phyloP scores from a whole-genome alignment of 306 rosid species.

The Inga laurina region DNA sequence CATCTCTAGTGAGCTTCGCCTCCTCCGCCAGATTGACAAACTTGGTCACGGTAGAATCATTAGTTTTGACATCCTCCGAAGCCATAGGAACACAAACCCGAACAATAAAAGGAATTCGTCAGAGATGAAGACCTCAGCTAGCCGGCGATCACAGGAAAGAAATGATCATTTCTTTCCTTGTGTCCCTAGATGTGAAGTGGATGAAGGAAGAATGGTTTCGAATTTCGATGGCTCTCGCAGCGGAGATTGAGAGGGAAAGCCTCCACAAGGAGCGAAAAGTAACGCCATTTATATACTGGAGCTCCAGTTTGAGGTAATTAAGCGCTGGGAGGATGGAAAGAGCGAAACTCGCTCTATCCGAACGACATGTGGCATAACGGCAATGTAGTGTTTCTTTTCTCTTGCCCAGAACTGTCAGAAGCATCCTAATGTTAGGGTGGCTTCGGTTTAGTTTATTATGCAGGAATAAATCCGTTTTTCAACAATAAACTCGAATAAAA shows the following conservation, averaged over 20 bases:
- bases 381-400: not conserved
- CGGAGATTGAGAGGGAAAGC: not conserved
- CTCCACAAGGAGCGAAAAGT: not conserved
- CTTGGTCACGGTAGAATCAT: conserved; percentile 79
- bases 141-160: conserved; percentile 6
- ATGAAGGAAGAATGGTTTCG: not conserved
- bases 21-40: conserved; percentile 91
- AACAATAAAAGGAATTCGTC: not conserved
- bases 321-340: not conserved
- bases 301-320: not conserved
- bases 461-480: too few species aligned
- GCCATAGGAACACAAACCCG: conserved; percentile 55
- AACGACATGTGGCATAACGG: not conserved
- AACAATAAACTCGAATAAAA: too few species aligned
- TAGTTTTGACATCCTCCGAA: conserved; percentile 87
- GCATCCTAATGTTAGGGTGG: too few species aligned
- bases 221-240: not conserved
- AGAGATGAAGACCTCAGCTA: conserved; percentile 21
- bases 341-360: not conserved
- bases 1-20: conserved; percentile 90
- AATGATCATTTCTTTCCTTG: not conserved
- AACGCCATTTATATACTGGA: not conserved
- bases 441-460: too few species aligned
- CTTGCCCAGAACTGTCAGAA: too few species aligned
- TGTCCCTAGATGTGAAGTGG: not conserved